These are phyloP conservation scores for Pseudogymnoascus pannorum DNA, from an alignment of 2,329 filamentous ascomycete genomes.

Conservation along the genomic window DNA sequence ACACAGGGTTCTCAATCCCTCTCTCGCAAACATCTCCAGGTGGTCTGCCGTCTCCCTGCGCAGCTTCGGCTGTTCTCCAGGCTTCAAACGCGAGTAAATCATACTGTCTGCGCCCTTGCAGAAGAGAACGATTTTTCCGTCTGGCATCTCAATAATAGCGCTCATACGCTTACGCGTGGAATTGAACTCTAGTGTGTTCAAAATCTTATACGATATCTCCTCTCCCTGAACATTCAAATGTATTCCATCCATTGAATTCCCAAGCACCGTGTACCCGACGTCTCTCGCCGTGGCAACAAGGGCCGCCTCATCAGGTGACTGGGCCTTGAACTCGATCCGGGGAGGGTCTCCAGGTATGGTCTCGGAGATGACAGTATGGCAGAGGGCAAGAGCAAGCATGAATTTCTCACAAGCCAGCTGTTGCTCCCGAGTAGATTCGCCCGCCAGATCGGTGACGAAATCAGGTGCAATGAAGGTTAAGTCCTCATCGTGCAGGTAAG, in stretches of 20 bases:
- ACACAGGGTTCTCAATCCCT: conserved; percentile 90
- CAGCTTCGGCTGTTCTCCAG: conserved; percentile 78
- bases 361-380: conserved; percentile 92
- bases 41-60: conserved; percentile 82
- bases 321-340: conserved; percentile 89
- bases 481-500: conserved; percentile 82
- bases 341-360: conserved; percentile 79
- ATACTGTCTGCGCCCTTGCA: conserved; percentile 98
- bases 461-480: conserved; percentile 89
- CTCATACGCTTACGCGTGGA: conserved; percentile 97
- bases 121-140: conserved; percentile 81
- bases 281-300: conserved; percentile 93
- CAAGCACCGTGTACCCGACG: conserved; percentile 88
- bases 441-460: conserved; percentile 75
- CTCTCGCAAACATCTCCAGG: conserved; percentile 93
- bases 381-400: conserved; percentile 89
- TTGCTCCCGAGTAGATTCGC: conserved; percentile 70
- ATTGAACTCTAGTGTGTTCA: conserved; percentile 97
- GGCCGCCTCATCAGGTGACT: conserved; percentile 93
- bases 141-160: conserved; percentile 89
- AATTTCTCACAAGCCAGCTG: conserved; percentile 75
- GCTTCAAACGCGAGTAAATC: conserved; percentile 85
- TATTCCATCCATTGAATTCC: conserved; percentile 71
- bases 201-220: conserved; percentile 74
- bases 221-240: conserved; percentile 80